A percentile compares a stretch with the other conserved stretches of the same genome.
Conservation (phyloP, 805 yeast genomes). For the Pachysolen tannophilus region DNA sequence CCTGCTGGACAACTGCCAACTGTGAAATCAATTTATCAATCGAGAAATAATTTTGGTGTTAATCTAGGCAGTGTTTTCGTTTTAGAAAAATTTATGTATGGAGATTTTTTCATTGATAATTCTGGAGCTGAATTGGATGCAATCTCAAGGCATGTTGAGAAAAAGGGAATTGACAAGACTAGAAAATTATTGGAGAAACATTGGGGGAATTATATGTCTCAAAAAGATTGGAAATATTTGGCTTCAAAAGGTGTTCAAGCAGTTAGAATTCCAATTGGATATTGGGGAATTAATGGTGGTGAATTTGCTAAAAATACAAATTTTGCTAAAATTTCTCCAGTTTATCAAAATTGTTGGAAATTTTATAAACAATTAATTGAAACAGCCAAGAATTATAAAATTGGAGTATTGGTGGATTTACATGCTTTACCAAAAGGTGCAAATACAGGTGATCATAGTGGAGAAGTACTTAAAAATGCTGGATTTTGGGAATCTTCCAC, state of each 20-base stretch:
- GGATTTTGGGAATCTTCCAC: conserved; percentile 52
- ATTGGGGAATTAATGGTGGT: conserved; percentile 77
- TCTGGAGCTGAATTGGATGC: conserved; percentile 72
- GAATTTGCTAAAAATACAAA: conserved; percentile 49
- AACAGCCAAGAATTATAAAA: conserved; percentile 51
- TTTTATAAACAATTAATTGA: conserved; percentile 45
- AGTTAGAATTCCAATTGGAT: conserved; percentile 83
- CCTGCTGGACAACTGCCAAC: conserved; percentile 28
- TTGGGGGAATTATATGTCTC: conserved; percentile 55
- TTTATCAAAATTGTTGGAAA: conserved; percentile 72
- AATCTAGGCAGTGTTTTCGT: conserved; percentile 80
- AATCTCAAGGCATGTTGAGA: conserved; percentile 37
- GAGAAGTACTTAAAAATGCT: conserved; percentile 50
- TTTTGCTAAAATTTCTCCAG: conserved; percentile 43
- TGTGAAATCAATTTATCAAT: conserved; percentile 42
- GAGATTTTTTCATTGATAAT: conserved; percentile 48
- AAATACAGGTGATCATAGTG: conserved; percentile 79
- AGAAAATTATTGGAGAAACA: conserved; percentile 47
- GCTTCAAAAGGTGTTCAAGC: conserved; percentile 61
- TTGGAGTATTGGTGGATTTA: conserved; percentile 73
- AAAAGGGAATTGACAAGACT: conserved; percentile 48
- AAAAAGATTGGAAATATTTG: conserved; percentile 78
- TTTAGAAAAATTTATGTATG: conserved; percentile 72
- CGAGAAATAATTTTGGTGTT: conserved; percentile 69
- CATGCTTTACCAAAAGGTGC: conserved; percentile 95